Evolutionary conservation across 331 rosid species (phyloP).

Genomic region (Acacia concinna): DNA sequence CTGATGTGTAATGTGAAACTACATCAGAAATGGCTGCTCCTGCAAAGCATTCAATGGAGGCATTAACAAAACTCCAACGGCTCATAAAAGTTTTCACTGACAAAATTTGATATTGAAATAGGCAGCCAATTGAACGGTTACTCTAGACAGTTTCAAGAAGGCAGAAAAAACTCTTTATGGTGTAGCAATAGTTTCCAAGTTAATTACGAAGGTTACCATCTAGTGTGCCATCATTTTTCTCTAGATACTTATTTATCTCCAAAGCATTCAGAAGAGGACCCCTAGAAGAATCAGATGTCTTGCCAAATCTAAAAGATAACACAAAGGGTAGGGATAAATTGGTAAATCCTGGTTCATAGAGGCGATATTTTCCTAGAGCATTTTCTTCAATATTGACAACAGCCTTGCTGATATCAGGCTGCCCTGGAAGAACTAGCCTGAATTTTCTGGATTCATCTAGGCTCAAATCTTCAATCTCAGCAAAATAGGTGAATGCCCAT

Average conservation of each 20-base stretch:
- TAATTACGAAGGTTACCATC: conserved; percentile 75
- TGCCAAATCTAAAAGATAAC: conserved; percentile 71
- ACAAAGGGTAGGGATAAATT: conserved; percentile 84
- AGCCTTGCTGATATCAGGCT: conserved; percentile 72
- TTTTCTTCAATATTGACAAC: conserved; percentile 92
- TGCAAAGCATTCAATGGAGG: conserved; percentile 48
- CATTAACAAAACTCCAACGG: conserved; percentile 25
- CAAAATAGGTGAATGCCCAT: conserved; percentile 89
- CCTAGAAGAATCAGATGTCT: conserved; percentile 73
- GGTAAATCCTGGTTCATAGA: conserved; percentile 85
- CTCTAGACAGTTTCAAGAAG: conserved; percentile 19
- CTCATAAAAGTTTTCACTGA: conserved; percentile 4
- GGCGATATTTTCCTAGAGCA: conserved; percentile 82
- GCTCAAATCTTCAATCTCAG: conserved; percentile 90
- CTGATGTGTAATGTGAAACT: conserved; percentile 51
- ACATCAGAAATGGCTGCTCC: conserved; percentile 58
- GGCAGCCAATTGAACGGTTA: background rate
- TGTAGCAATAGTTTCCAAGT: conserved; percentile 19
- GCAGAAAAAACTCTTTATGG: conserved; percentile 13
- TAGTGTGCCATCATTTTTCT: conserved; percentile 73
- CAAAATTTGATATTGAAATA: background rate
- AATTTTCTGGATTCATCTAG: conserved; percentile 78
- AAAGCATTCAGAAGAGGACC: conserved; percentile 94
- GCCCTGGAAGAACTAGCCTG: conserved; percentile 82
- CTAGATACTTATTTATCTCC: conserved; percentile 87